Evolutionary conservation across 1,284 basidiomycete species (phyloP).

Genomic region (Melampsora larici-populina): DNA sequence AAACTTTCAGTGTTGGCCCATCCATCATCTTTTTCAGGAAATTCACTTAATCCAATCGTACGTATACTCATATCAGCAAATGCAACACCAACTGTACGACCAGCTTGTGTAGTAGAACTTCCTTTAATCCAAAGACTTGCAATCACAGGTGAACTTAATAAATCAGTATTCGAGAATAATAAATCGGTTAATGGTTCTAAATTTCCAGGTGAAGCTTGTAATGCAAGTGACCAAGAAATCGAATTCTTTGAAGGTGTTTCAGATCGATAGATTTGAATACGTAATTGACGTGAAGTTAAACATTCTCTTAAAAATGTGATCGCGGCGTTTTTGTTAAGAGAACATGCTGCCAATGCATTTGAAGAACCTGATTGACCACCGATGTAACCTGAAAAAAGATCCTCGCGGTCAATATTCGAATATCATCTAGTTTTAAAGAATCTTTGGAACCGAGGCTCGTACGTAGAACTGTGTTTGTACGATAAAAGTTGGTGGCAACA

Average conservation of each 20-base stretch:
- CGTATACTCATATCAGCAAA: slow-evolving; percentile 61
- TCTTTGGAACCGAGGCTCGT: slow-evolving; percentile 34
- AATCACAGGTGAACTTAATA: slow-evolving; percentile 80
- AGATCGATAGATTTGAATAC: slow-evolving; percentile 71
- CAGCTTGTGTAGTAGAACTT: slow-evolving; percentile 59
- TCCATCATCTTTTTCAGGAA: slow-evolving; percentile 76
- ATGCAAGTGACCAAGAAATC: slow-evolving; percentile 46
- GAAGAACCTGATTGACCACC: slow-evolving; percentile 77
- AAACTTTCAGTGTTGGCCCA: slow-evolving; percentile 64
- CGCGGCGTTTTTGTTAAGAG: slow-evolving; percentile 74
- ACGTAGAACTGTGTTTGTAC: slow-evolving; percentile 53
- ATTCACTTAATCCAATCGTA: slow-evolving; percentile 70
- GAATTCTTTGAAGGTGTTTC: slow-evolving; percentile 45
- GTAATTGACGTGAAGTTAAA: slow-evolving; percentile 81
- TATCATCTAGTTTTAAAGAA: not conserved
- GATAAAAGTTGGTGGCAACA: slow-evolving; percentile 71
- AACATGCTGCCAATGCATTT: slow-evolving; percentile 76
- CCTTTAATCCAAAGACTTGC: slow-evolving; percentile 72
- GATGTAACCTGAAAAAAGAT: slow-evolving; percentile 52
- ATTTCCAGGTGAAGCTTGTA: slow-evolving; percentile 88
- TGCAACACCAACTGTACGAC: slow-evolving; percentile 59
- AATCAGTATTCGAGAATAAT: slow-evolving; percentile 78
- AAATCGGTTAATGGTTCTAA: slow-evolving; percentile 89
- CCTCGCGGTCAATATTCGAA: not conserved
- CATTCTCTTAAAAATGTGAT: slow-evolving; percentile 84